These are phyloP conservation scores for Tuber calosporum DNA, from an alignment of 495 filamentous ascomycete species.

Conservation along the genomic window DNA sequence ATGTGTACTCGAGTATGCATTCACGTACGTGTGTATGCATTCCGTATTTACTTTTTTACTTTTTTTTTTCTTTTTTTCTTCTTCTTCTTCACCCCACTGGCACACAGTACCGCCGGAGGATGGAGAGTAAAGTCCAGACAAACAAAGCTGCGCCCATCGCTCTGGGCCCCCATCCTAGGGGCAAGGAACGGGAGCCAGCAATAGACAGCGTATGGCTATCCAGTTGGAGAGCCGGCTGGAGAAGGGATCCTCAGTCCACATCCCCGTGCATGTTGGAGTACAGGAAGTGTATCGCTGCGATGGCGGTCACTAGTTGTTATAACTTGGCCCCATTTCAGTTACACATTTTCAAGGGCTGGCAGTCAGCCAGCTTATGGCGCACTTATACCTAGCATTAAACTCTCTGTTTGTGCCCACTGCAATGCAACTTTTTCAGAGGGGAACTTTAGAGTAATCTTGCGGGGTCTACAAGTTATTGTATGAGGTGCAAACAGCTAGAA, in stretches of 20 bases:
- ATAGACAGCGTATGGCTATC: background rate
- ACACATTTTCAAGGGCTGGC: background rate
- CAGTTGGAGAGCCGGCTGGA: background rate
- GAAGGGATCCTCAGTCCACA: background rate
- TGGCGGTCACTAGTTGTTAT: background rate
- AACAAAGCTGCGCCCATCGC: background rate
- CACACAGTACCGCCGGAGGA: background rate
- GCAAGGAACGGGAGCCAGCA: background rate
- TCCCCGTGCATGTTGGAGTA: background rate
- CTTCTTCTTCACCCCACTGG: background rate
- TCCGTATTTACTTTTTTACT: too few relatives aligned
- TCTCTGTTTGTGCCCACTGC: background rate
- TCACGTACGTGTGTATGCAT: too few relatives aligned
- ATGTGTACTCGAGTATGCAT: too few relatives aligned
- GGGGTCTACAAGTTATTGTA: background rate
- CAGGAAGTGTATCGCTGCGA: background rate
- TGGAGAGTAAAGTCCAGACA: background rate
- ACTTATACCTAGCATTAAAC: background rate
- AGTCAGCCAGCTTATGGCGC: background rate
- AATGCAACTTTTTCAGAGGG: background rate
- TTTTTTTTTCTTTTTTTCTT: too few relatives aligned
- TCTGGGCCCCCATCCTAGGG: background rate
- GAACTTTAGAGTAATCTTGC: background rate
- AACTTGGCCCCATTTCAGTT: background rate
- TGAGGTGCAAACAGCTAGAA: background rate